Conservation (phyloP, 306 rosid species). For the Coriaria nepalensis region DNA sequence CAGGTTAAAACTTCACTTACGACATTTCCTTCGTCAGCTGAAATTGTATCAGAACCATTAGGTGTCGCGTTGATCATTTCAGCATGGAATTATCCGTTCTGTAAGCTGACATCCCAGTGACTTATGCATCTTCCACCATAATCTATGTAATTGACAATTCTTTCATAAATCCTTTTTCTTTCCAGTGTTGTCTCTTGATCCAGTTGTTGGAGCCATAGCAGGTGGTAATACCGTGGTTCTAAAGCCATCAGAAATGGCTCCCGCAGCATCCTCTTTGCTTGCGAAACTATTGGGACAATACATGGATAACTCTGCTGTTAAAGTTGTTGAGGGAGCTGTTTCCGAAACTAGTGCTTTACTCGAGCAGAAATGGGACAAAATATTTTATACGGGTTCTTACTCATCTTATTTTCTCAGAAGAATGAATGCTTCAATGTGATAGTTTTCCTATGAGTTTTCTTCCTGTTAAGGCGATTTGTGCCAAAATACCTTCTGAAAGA, state of each 20-base stretch:
- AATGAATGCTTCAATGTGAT: too few species aligned
- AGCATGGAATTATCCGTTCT: slow-evolving; percentile 95
- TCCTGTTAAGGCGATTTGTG: not conserved
- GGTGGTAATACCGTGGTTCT: slow-evolving; percentile 94
- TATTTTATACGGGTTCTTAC: slow-evolving; percentile 79
- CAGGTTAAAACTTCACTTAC: slow-evolving; percentile 66
- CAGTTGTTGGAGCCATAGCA: slow-evolving; percentile 93
- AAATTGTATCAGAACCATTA: slow-evolving; percentile 85
- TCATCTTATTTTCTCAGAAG: slow-evolving; percentile 3
- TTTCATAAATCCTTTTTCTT: slow-evolving; percentile 7
- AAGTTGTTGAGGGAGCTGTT: slow-evolving; percentile 82
- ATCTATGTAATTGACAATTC: slow-evolving; percentile 3
- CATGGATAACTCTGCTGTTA: slow-evolving; percentile 61
- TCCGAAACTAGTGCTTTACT: slow-evolving; percentile 71
- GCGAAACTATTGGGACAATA: slow-evolving; percentile 53
- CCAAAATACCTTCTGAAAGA: not conserved
- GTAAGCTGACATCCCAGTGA: slow-evolving; percentile 37
- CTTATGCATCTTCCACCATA: slow-evolving; percentile 8
- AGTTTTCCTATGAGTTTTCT: slow-evolving; percentile 6
- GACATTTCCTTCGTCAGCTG: slow-evolving; percentile 87
- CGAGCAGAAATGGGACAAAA: slow-evolving; percentile 98
- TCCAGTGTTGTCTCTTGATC: slow-evolving; percentile 84
- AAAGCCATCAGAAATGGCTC: slow-evolving; percentile 89
- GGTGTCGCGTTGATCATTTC: slow-evolving; percentile 79
- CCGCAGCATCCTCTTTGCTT: slow-evolving; percentile 77